Percentiles rank a stretch among this genome's conserved stretches.
Conservation (phyloP, 352 stramenopile species). For the Blastocystis sp. region DNA sequence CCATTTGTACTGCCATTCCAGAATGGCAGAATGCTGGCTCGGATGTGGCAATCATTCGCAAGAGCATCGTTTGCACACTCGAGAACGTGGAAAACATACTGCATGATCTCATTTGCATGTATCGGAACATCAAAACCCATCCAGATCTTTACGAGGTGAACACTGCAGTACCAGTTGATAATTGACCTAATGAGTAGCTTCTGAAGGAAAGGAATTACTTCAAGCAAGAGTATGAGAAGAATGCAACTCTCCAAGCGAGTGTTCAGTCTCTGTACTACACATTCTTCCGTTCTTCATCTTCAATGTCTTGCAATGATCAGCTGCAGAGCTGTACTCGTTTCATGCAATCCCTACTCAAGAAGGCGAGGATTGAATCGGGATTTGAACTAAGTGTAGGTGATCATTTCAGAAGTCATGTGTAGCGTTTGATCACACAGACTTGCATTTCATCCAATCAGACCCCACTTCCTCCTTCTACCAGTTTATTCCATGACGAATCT, state of each 20-base stretch:
- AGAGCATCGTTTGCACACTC: constrained; percentile 6
- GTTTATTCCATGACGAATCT: neutral
- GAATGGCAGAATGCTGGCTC: neutral
- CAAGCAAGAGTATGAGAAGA: neutral
- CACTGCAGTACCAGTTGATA: neutral
- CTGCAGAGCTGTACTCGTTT: neutral
- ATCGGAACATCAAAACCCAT: neutral
- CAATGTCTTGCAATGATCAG: neutral
- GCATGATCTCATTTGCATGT: neutral
- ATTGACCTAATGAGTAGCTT: neutral
- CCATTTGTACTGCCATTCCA: constrained; percentile 34
- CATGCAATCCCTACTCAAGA: neutral
- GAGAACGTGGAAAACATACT: constrained; percentile 42
- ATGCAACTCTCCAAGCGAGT: neutral
- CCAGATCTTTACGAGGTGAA: neutral
- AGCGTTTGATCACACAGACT: neutral
- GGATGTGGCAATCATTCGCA: neutral
- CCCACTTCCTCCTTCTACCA: neutral
- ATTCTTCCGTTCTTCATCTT: neutral
- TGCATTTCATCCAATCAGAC: neutral
- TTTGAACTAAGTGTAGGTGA: neutral
- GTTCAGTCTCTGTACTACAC: neutral
- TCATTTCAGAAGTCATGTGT: neutral
- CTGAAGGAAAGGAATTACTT: neutral
- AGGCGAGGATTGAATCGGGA: neutral